Percentiles rank a stretch among this genome's conserved stretches.
These are phyloP conservation scores for Whalleya microplaca DNA, from an alignment of 2,329 filamentous ascomycete species.

Conservation along the genomic window DNA sequence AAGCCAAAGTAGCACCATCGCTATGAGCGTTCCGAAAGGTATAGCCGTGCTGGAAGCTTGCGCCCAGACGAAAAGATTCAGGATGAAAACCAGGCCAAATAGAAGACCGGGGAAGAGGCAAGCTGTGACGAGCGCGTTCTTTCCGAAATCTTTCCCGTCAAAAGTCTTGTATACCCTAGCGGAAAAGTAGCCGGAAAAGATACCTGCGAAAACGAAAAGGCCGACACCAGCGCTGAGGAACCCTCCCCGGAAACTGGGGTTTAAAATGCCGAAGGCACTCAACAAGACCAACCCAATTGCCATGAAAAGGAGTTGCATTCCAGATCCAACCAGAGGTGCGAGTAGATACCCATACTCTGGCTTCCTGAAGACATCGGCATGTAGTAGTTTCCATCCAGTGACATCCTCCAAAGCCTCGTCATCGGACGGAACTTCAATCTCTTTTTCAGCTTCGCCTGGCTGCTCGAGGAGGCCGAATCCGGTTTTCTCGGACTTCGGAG, in stretches of 20 bases:
- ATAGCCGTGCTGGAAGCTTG: slow-evolving; percentile 87
- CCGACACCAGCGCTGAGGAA: slow-evolving; percentile 85
- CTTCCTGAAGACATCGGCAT: slow-evolving; percentile 84
- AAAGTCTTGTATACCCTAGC: slow-evolving; percentile 83
- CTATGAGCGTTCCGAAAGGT: slow-evolving; percentile 78
- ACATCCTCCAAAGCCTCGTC: slow-evolving; percentile 78
- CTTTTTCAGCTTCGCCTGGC: slow-evolving; percentile 54
- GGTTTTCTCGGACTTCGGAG: slow-evolving; percentile 56
- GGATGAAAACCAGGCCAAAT: slow-evolving; percentile 74
- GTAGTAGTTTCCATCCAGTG: slow-evolving; percentile 85
- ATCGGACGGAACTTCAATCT: slow-evolving; percentile 63
- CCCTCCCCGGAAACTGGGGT: slow-evolving; percentile 87
- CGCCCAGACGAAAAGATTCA: slow-evolving; percentile 90
- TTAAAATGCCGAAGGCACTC: slow-evolving; percentile 76
- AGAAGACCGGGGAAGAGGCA: slow-evolving; percentile 78
- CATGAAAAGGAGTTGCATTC: slow-evolving; percentile 87
- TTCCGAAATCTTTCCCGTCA: slow-evolving; percentile 72
- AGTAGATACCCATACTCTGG: slow-evolving; percentile 73
- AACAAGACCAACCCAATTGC: slow-evolving; percentile 71
- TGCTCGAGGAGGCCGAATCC: slow-evolving; percentile 62
- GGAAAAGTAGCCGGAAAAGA: slow-evolving; percentile 88
- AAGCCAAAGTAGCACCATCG: slow-evolving; percentile 76
- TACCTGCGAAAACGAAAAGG: slow-evolving; percentile 79
- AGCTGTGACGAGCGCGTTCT: slow-evolving; percentile 78
- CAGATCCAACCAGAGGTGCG: slow-evolving; percentile 81